A percentile compares a stretch with the other conserved stretches of the same genome.
These are phyloP conservation scores for Ichthyophthirius multifiliis DNA, from an alignment of 169 alveolate genomes.

Conservation along the genomic window DNA sequence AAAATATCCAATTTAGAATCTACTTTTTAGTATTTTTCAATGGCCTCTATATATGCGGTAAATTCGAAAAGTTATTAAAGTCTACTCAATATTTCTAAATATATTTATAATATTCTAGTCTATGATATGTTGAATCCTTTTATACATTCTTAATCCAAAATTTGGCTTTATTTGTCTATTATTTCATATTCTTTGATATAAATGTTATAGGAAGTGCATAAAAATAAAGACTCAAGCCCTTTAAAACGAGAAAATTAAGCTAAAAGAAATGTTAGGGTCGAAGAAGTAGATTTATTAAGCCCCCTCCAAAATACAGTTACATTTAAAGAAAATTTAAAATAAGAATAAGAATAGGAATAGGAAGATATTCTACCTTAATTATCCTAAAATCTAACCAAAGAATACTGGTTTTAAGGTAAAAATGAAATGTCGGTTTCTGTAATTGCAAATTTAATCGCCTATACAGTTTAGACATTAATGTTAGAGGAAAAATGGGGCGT, in stretches of 20 bases:
- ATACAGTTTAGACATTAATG: conserved; percentile 50
- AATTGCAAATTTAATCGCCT: conserved; percentile 21
- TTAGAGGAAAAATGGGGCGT: conserved; percentile 64
- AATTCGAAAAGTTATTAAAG: conserved; percentile 39
- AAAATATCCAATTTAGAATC: neutral
- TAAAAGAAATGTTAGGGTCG: no score
- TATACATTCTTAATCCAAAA: conserved; percentile 31
- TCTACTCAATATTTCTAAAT: conserved; percentile 41
- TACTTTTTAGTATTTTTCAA: conserved; percentile 23
- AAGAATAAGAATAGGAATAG: neutral
- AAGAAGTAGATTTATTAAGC: no score
- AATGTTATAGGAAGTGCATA: neutral
- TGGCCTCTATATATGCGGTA: conserved; percentile 35
- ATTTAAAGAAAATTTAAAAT: neutral
- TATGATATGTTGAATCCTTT: conserved; percentile 49
- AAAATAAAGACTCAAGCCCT: neutral
- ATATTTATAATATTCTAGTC: conserved; percentile 40
- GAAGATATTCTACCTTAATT: no score
- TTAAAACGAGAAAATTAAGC: neutral
- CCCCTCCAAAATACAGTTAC: no score
- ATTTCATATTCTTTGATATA: conserved; percentile 23
- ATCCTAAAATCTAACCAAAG: no score
- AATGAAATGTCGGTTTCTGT: conserved; percentile 9
- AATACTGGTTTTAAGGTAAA: conserved; percentile 3
- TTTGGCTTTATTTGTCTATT: conserved; percentile 28